A percentile compares a stretch with the other conserved stretches of the same genome.
phyloP scores from a whole-genome alignment of 192 early-diverging fungal genomes.

The Linnemannia elongata region DNA sequence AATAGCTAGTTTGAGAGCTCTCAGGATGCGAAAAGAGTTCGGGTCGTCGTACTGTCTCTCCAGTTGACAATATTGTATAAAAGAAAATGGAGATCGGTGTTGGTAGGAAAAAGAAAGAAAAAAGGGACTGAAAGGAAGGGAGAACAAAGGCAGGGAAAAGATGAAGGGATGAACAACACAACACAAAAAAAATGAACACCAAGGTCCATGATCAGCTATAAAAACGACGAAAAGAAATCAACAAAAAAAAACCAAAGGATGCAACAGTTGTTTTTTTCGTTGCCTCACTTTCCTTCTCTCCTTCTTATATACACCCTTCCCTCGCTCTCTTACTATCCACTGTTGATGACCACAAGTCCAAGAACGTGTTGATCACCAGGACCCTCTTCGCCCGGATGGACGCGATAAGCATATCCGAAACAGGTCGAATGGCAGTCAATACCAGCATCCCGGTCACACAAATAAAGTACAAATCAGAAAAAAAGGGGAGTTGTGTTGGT shows the following conservation, averaged over 20 bases:
- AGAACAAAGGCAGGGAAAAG: background rate
- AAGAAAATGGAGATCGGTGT: background rate
- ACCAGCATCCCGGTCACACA: constrained; percentile 4
- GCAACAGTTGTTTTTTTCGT: background rate
- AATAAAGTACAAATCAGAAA: background rate
- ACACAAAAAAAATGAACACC: too few relatives aligned
- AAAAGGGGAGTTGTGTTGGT: background rate
- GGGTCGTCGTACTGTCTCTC: background rate
- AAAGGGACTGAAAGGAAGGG: background rate
- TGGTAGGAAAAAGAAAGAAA: background rate
- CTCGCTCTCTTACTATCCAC: too few relatives aligned
- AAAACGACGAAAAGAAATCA: background rate
- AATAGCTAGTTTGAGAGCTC: constrained; percentile 1
- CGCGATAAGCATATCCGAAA: constrained; percentile 3
- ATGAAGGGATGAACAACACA: background rate
- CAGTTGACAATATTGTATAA: background rate
- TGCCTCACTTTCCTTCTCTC: background rate
- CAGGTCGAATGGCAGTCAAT: background rate
- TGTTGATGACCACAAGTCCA: background rate
- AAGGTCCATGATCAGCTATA: background rate
- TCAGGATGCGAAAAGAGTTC: background rate
- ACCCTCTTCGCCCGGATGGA: background rate
- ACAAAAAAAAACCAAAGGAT: background rate
- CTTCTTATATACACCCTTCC: background rate
- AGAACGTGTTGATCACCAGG: background rate